Conservation (phyloP, 2,329 filamentous ascomycete genomes). For the Aspergillus pseudoterreus region DNA sequence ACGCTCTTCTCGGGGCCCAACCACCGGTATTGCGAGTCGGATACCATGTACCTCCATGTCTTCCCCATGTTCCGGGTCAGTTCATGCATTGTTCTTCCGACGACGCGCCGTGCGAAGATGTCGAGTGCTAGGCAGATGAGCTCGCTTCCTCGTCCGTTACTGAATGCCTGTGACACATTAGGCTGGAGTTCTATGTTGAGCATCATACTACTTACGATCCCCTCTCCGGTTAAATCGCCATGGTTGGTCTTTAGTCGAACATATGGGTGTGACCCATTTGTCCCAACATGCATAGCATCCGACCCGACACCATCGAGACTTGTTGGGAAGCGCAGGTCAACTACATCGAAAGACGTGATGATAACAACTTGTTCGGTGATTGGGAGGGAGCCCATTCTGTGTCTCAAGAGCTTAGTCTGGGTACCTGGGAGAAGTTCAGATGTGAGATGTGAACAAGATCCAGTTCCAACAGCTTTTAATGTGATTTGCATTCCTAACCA, state of each 20-base stretch:
- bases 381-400: neutral
- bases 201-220: conserved; percentile 34
- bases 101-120: conserved; percentile 71
- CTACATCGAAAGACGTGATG: neutral
- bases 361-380: neutral
- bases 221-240: conserved; percentile 18
- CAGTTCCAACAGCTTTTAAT: no score
- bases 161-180: conserved; percentile 37
- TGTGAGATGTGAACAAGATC: no score
- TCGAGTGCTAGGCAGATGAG: conserved; percentile 83
- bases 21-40: conserved; percentile 86
- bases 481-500: no score
- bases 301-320: conserved; percentile 83
- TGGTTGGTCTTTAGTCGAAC: conserved; percentile 27
- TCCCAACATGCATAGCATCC: conserved; percentile 93
- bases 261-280: conserved; percentile 90
- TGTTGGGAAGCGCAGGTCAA: neutral
- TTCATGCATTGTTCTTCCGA: conserved; percentile 69
- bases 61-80: conserved; percentile 78
- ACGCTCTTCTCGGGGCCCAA: conserved; percentile 93
- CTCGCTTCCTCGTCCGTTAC: conserved; percentile 72
- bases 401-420: neutral
- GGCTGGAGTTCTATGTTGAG: neutral
- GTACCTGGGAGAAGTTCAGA: no score
- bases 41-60: conserved; percentile 86